Conservation (phyloP, 2,329 filamentous ascomycete genomes). For the Helotiales sp. region DNA sequence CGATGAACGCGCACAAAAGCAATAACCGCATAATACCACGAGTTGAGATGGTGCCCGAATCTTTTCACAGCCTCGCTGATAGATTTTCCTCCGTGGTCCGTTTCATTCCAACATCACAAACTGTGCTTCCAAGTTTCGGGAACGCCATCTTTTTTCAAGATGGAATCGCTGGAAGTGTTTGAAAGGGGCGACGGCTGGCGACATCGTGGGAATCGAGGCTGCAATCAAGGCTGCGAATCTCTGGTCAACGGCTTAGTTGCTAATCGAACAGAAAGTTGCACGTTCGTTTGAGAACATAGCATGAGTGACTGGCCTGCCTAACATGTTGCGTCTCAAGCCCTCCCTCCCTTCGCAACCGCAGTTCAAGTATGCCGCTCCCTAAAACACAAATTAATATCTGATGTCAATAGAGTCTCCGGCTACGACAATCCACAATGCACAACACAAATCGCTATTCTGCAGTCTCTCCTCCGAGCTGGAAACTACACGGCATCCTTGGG, state of each 20-base stretch:
- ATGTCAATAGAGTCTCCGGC: conserved; percentile 26
- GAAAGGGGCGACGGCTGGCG: background rate
- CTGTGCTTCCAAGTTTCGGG: background rate
- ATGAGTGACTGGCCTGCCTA: background rate
- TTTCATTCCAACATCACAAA: background rate
- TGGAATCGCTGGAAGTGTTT: background rate
- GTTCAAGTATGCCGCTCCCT: too few species aligned
- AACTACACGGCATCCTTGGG: conserved; percentile 34
- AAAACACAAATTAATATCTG: background rate
- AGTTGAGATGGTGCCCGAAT: background rate
- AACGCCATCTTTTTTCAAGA: background rate
- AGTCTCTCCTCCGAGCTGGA: conserved; percentile 29
- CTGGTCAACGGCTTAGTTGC: background rate
- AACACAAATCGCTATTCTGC: conserved; percentile 31
- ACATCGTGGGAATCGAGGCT: background rate
- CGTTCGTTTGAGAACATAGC: background rate
- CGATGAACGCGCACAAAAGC: background rate
- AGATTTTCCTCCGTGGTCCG: background rate
- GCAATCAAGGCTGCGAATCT: background rate
- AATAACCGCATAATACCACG: background rate
- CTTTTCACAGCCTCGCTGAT: background rate
- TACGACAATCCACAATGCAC: conserved; percentile 41
- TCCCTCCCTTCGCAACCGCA: background rate
- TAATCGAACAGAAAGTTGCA: background rate
- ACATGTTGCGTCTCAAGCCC: too few species aligned